Percentiles rank a stretch among this genome's conserved stretches.
Evolutionary conservation across 202 grass and related monocot species (phyloP).

Genomic region (Musa balbisiana): DNA sequence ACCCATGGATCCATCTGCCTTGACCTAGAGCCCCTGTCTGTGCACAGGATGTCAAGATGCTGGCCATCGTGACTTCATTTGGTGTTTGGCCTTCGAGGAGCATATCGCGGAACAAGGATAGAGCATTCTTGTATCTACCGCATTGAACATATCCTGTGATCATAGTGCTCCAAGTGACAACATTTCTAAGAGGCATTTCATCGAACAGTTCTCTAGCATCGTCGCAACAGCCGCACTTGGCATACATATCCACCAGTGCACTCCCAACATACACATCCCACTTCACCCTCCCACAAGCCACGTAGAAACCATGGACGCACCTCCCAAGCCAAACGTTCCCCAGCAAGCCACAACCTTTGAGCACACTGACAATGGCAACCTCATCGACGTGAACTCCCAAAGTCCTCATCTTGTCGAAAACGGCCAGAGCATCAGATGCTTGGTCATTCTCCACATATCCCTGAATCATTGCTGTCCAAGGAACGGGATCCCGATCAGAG

Average conservation of each 20-base stretch:
- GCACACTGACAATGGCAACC: slow-evolving; percentile 13
- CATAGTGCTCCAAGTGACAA: slow-evolving; percentile 23
- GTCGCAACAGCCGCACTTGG: slow-evolving; percentile 7
- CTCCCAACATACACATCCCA: slow-evolving; percentile 18
- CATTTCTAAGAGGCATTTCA: slow-evolving; percentile 22
- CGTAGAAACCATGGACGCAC: slow-evolving; percentile 26
- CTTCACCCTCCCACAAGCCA: slow-evolving; percentile 17
- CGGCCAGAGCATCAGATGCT: background rate
- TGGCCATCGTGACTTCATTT: slow-evolving; percentile 3
- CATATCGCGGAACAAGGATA: slow-evolving; percentile 8
- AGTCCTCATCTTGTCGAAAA: slow-evolving; percentile 12
- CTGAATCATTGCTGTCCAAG: slow-evolving; percentile 23
- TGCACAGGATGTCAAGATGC: slow-evolving; percentile 3
- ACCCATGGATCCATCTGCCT: slow-evolving; percentile 22
- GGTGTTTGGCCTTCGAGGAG: slow-evolving; percentile 4
- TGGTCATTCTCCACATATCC: background rate
- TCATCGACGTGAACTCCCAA: slow-evolving; percentile 11
- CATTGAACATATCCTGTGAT: slow-evolving; percentile 14
- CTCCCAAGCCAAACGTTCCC: slow-evolving; percentile 13
- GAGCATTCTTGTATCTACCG: background rate
- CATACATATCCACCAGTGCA: slow-evolving; percentile 24
- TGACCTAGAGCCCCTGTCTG: slow-evolving; percentile 19
- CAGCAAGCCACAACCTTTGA: slow-evolving; percentile 9
- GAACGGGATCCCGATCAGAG: background rate
- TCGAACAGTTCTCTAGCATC: slow-evolving; percentile 16